Evolutionary conservation across 257 asterid species (phyloP), one percentile per base, ranked within the genome.

Genomic region (Rehmannia glutinosa): DNA sequence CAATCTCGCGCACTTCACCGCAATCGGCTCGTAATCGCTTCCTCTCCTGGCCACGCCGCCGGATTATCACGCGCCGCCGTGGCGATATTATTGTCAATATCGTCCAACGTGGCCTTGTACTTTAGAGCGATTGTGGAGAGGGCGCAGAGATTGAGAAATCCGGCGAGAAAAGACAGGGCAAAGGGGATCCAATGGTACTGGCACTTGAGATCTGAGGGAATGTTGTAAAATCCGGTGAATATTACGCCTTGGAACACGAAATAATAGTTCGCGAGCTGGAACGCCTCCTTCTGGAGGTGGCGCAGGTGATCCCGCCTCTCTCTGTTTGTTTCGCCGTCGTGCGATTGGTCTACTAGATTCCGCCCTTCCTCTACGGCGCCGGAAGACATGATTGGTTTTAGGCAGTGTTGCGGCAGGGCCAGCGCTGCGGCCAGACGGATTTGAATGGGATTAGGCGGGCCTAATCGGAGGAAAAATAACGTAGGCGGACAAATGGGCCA

Each of bases 151-250:
- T 73, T 73, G 32, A 73, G 70, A 6, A 56, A 2, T 0, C 80
- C 83, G 2, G 77, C 77, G 1, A 70, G 20, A 9, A 35, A 8
- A 5, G 80, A 70, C 3, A 70, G 70, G 5, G 66, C 13, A 0
- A 78, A 6, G 1, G 80, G 77, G 15, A 70, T 8, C 80, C 80
- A 74, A 32, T 25, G 64, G 64, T 70, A 61, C 30, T 38, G 10
- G 72, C 83, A 78, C 54, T 74, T 78, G 64, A 57, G n/a, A 9
- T 35, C 24, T 6, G 77, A 64, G 4, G 80, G 42, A 19, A 20
- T 16, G 24, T 45, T 63, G 66, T 64, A 78, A 43, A 78, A 64
- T 1, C 75, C 74, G 12, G 83, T 71, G 59, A 78, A 74, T 3
- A 78, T 65, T 2, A 74, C 74, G 46, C 73, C 69, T 32, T 69